Conservation (phyloP, 345 rosid species). For the Rhodamnia rubescens region DNA sequence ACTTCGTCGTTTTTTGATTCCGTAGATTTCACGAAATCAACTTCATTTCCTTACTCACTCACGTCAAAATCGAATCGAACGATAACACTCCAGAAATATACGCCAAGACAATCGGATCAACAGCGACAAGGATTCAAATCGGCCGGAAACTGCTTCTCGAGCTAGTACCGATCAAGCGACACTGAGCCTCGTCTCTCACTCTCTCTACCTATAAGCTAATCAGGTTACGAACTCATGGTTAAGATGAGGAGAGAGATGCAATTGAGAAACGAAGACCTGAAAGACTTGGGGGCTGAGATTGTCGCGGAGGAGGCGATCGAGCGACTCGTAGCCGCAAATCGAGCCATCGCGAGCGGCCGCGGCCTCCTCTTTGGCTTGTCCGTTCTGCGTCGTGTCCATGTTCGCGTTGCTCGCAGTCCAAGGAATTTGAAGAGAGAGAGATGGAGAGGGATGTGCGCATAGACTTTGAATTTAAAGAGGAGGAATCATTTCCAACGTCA, state of each 20-base stretch:
- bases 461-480: too few species aligned
- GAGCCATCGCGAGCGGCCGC: conserved; percentile 29
- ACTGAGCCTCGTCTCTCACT: background rate
- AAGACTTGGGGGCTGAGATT: conserved; percentile 73
- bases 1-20: too few species aligned
- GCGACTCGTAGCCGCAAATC: conserved; percentile 69
- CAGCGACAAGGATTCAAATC: background rate
- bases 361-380: conserved; percentile 1
- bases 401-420: background rate
- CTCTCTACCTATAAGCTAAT: too few species aligned
- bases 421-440: too few species aligned
- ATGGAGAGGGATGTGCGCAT: too few species aligned
- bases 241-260: background rate
- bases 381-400: conserved; percentile 7
- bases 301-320: conserved; percentile 49
- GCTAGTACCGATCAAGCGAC: background rate
- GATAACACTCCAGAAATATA: background rate
- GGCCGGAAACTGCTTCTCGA: too few species aligned
- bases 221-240: too few species aligned
- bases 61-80: background rate
- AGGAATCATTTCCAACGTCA: too few species aligned
- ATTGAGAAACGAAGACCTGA: conserved; percentile 28
- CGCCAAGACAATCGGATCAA: background rate
- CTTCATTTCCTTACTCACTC: background rate
- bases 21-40: background rate